Base-by-base conservation (phyloP, 306 rosid species). In the Gastrolobium bilobum region DNA sequence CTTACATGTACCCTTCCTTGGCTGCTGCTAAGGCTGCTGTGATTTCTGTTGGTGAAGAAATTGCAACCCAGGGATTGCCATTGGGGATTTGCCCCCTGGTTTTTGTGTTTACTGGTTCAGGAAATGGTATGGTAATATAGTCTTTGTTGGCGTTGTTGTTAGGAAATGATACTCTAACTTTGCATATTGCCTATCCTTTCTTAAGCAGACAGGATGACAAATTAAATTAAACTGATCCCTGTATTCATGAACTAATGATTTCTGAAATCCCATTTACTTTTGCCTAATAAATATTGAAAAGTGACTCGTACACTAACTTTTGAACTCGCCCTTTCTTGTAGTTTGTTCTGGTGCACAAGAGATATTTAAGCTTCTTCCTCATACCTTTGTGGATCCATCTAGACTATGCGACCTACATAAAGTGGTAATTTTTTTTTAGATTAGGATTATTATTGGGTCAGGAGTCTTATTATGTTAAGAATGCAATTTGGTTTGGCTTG, bases 21-120 rank as follows among this genome's bases (percentile, higher is more conserved):
- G 96, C 94, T 69, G 94, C 99, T 75, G 97, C 98, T 52, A 92
- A 92, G 89, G 97, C 98, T 60, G 99, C 99, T 31, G 96, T 95
- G 6, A 92, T 91, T 85, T 87, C 99, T 62, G 91, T 95, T 34
- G 99, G 94, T 2, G 99, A 95, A 89, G 98, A 93, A 89, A 90
- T 95, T 77, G 89, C 98, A 58, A 84, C 91, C 7, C 84, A 73
- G 71, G 99, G 99, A 40, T 83, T 95, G 80, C 96, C 97, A 26
- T 70, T 85, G 75, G 98, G 97, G 80, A 92, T 95, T 53, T 95
- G 90, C 76, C 99, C 99, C 46, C 84, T 95, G 76, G 89, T 95
- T 80, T 92, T 95, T 78, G 90, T 91, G 46, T 92, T 95, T 77
- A 91, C 98, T 34, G 98, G 97, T 70, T 91, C 97, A 31, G 99